Percentiles rank a stretch among this genome's conserved stretches.
Conservation (phyloP, 805 yeast species). For the Lipomyces oligophaga region DNA sequence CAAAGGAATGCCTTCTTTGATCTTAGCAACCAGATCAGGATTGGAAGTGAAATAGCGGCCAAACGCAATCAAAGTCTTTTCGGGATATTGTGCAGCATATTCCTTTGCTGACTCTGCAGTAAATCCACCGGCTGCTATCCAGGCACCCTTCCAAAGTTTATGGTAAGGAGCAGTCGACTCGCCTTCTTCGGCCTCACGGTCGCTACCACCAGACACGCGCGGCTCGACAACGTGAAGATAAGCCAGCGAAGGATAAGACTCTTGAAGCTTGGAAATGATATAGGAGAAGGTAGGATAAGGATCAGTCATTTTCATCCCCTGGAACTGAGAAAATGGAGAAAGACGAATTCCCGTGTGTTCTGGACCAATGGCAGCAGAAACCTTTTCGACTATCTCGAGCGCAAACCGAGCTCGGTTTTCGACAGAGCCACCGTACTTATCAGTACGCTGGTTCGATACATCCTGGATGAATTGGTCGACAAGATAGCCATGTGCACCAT, state of each 20-base stretch:
- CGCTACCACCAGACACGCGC: conserved; percentile 36
- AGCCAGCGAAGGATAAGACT: conserved; percentile 41
- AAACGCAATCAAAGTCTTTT: conserved; percentile 36
- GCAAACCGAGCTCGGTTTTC: conserved; percentile 54
- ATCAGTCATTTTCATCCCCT: conserved; percentile 32
- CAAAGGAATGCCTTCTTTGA: conserved; percentile 43
- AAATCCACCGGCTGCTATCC: conserved; percentile 28
- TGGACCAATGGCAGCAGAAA: conserved; percentile 51
- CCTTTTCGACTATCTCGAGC: conserved; percentile 51
- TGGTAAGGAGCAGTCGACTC: conserved; percentile 4
- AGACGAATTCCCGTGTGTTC: conserved; percentile 38
- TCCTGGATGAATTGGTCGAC: conserved; percentile 47
- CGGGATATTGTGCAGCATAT: conserved; percentile 7
- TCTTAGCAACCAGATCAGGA: conserved; percentile 50
- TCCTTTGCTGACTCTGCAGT: conserved; percentile 11
- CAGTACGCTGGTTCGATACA: conserved; percentile 51
- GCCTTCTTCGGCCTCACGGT: conserved; percentile 2
- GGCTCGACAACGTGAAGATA: conserved; percentile 48
- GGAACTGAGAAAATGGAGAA: conserved; percentile 40
- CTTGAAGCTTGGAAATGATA: conserved; percentile 43
- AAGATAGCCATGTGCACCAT: conserved; percentile 60
- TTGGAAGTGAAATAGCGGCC: conserved; percentile 53
- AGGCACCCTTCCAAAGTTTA: conserved; percentile 16
- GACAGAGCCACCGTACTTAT: conserved; percentile 58
- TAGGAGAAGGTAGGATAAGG: conserved; percentile 43